Evolutionary conservation across 352 stramenopile genomes (phyloP).

Genomic region (Pythium sukuiense): DNA sequence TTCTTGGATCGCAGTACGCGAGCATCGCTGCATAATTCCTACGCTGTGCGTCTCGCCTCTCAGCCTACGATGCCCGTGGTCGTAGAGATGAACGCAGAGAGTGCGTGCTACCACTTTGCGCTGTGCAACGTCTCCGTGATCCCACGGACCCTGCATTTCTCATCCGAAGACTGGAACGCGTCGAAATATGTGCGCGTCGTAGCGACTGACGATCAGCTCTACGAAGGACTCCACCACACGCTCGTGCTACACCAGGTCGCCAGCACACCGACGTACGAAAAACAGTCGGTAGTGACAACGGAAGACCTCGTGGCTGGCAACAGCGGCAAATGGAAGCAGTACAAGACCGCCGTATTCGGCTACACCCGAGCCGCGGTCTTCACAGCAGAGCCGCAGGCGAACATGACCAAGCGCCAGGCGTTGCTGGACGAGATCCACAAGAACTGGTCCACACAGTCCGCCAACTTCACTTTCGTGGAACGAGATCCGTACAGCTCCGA

Average conservation of each 20-base stretch:
- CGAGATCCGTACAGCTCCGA: conserved; percentile 17
- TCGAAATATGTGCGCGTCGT: conserved; percentile 44
- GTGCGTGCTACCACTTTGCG: conserved; percentile 68
- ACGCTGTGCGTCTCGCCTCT: conserved; percentile 44
- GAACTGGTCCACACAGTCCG: conserved; percentile 42
- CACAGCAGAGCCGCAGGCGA: neutral
- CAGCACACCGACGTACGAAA: conserved; percentile 36
- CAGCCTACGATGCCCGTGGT: conserved; percentile 49
- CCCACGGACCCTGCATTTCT: conserved; percentile 42
- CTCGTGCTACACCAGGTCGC: conserved; percentile 32
- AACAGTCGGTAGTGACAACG: conserved; percentile 33
- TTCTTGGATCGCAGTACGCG: conserved; percentile 38
- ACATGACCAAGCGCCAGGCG: neutral
- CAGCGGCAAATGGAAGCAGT: conserved; percentile 14
- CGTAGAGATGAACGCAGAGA: conserved; percentile 50
- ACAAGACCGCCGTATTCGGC: conserved; percentile 5
- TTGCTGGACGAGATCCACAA: conserved; percentile 31
- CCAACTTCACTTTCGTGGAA: conserved; percentile 23
- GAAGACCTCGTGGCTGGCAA: conserved; percentile 5
- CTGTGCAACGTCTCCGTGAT: conserved; percentile 62
- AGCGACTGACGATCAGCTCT: conserved; percentile 59
- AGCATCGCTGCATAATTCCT: conserved; percentile 45
- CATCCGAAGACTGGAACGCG: conserved; percentile 43
- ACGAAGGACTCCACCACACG: conserved; percentile 44
- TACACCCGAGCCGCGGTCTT: conserved; percentile 8